Percentiles rank a stretch among this genome's conserved stretches.
Conservation (phyloP, 768 basidiomycete genomes). For the Tulasnella sp. region DNA sequence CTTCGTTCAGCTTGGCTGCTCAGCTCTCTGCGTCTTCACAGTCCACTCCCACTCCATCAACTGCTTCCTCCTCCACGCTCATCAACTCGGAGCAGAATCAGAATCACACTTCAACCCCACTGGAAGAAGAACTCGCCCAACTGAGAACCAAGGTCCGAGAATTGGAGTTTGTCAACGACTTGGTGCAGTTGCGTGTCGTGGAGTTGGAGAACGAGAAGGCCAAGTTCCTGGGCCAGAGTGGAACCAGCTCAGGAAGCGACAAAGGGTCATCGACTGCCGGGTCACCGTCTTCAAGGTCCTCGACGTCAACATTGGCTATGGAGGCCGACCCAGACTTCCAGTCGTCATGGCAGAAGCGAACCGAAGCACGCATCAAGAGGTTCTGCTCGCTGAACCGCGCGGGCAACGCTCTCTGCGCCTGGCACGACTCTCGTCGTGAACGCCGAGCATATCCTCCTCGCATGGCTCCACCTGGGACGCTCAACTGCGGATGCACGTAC, state of each 20-base stretch:
- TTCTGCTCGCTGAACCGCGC: constrained; percentile 83
- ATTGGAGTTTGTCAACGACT: constrained; percentile 57
- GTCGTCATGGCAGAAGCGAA: constrained; percentile 65
- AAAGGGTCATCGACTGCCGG: neutral
- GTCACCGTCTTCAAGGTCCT: constrained; percentile 18
- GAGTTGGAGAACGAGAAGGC: constrained; percentile 42
- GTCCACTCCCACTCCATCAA: constrained; percentile 20
- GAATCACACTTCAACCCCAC: neutral
- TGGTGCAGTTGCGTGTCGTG: constrained; percentile 46
- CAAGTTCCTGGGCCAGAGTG: neutral
- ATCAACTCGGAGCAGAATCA: constrained; percentile 6
- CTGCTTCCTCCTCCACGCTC: constrained; percentile 5
- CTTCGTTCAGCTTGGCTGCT: constrained; percentile 2
- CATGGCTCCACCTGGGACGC: constrained; percentile 68
- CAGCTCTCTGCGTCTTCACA: constrained; percentile 9
- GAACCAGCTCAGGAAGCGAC: neutral
- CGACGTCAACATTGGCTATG: neutral
- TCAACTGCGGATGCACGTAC: constrained; percentile 83
- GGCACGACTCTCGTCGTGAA: constrained; percentile 86
- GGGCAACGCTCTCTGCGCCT: constrained; percentile 82
- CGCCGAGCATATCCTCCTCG: constrained; percentile 72
- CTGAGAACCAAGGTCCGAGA: constrained; percentile 59
- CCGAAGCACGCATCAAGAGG: constrained; percentile 62
- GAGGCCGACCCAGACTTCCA: constrained; percentile 41
- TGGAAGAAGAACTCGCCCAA: constrained; percentile 50